Evolutionary conservation across 805 yeast species (phyloP).

Genomic region (Pichia gijzeniarum): DNA sequence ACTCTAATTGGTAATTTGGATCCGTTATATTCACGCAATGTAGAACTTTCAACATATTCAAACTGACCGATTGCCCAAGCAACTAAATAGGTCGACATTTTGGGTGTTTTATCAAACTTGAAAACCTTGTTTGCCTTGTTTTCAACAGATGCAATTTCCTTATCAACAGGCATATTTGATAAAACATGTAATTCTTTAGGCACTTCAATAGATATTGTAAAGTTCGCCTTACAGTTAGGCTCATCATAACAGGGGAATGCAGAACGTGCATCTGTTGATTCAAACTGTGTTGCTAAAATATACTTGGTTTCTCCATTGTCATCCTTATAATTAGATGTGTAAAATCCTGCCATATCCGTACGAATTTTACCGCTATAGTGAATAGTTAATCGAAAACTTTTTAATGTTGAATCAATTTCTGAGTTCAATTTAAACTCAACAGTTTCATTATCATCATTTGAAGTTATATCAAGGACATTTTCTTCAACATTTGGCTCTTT

Average conservation of each 20-base stretch:
- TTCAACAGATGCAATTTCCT: background rate
- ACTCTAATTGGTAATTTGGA: constrained; percentile 43
- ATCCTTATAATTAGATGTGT: constrained; percentile 39
- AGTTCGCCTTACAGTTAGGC: constrained; percentile 50
- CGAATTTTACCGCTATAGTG: constrained; percentile 40
- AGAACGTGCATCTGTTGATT: constrained; percentile 52
- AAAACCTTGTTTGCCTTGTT: constrained; percentile 21
- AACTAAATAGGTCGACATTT: constrained; percentile 49
- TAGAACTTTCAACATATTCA: constrained; percentile 44
- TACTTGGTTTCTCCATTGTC: constrained; percentile 30
- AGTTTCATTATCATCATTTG: constrained; percentile 47
- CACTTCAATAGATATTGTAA: constrained; percentile 38
- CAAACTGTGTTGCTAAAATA: constrained; percentile 50
- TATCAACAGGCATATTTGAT: constrained; percentile 40
- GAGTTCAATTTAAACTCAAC: constrained; percentile 47
- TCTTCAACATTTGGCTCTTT: constrained; percentile 20
- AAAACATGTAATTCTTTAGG: constrained; percentile 33
- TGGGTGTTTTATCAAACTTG: constrained; percentile 41
- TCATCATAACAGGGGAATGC: constrained; percentile 57
- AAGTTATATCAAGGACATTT: constrained; percentile 18
- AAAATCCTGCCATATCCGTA: constrained; percentile 53
- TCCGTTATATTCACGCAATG: constrained; percentile 34
- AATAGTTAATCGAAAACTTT: constrained; percentile 26
- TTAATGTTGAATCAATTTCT: constrained; percentile 27
- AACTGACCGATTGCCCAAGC: constrained; percentile 58